These are phyloP conservation scores for Cladobotryum mycophilum DNA, from an alignment of 2,329 filamentous ascomycete species.

Conservation along the genomic window DNA sequence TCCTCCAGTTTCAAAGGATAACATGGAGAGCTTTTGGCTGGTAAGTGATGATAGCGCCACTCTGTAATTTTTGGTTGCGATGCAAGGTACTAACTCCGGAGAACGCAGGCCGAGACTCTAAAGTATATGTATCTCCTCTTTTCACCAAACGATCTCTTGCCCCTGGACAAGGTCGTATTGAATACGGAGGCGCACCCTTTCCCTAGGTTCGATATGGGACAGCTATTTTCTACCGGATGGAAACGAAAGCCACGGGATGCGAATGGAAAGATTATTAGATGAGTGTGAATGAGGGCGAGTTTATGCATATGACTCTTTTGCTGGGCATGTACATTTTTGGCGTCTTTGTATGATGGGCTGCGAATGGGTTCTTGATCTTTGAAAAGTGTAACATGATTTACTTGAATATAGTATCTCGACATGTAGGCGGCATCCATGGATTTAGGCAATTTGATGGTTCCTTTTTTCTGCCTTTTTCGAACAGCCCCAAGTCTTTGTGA, in stretches of 20 bases:
- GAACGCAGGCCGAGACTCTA: conserved; percentile 74
- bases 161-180: conserved; percentile 80
- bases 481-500: too few species aligned
- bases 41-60: conserved; percentile 41
- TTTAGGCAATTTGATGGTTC: too few species aligned
- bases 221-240: conserved; percentile 77
- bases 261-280: conserved; percentile 33
- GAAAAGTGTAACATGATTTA: too few species aligned
- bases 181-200: conserved; percentile 95
- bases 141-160: conserved; percentile 73
- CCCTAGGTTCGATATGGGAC: conserved; percentile 76
- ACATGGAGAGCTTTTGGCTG: conserved; percentile 99
- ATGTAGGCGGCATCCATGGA: too few species aligned
- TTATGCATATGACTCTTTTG: too few species aligned
- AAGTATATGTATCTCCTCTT: conserved; percentile 98
- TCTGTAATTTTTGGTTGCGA: too few species aligned
- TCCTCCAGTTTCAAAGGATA: conserved; percentile 68
- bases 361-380: too few species aligned
- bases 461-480: too few species aligned
- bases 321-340: too few species aligned
- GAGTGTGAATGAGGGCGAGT: not conserved
- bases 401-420: too few species aligned
- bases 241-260: conserved; percentile 57
- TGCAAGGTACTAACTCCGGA: too few species aligned
- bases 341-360: too few species aligned